Percentiles rank a stretch among this genome's conserved stretches.
These are phyloP conservation scores for Marasmius tenuissimus DNA, from an alignment of 1,284 basidiomycete species.

Conservation along the genomic window DNA sequence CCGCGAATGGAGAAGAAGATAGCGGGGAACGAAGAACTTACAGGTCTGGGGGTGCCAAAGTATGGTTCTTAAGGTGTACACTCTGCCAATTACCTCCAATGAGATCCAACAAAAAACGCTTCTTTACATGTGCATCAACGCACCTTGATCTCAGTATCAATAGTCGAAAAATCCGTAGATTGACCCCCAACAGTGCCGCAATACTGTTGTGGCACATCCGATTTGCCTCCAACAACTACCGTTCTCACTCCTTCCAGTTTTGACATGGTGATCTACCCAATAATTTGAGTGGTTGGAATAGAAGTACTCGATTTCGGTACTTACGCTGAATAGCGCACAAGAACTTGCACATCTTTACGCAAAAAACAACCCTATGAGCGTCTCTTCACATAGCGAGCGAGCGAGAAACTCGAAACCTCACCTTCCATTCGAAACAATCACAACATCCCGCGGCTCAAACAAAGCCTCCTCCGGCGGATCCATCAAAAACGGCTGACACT, in stretches of 20 bases:
- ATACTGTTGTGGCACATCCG: slow-evolving; percentile 51
- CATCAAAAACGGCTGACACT: slow-evolving; percentile 54
- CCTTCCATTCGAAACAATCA: slow-evolving; percentile 58
- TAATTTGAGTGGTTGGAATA: slow-evolving; percentile 2
- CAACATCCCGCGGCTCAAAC: slow-evolving; percentile 53
- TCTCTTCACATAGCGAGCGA: background rate
- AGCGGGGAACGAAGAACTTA: slow-evolving; percentile 27
- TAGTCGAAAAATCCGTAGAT: slow-evolving; percentile 51
- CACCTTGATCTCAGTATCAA: slow-evolving; percentile 62
- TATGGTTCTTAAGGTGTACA: slow-evolving; percentile 51
- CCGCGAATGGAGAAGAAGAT: slow-evolving; percentile 7
- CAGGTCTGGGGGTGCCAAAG: slow-evolving; percentile 63
- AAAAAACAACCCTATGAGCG: background rate
- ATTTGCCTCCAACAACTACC: slow-evolving; percentile 55
- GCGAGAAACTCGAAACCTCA: slow-evolving; percentile 14
- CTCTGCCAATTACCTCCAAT: slow-evolving; percentile 31
- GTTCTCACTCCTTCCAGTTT: slow-evolving; percentile 58
- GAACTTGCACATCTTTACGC: slow-evolving; percentile 47
- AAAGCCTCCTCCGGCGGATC: slow-evolving; percentile 43
- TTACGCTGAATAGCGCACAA: slow-evolving; percentile 60
- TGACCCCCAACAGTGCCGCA: slow-evolving; percentile 64
- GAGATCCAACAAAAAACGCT: background rate
- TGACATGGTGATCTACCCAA: slow-evolving; percentile 53
- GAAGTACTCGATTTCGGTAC: slow-evolving; percentile 14
- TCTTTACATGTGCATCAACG: no score